Percentiles rank a stretch among this genome's conserved stretches.
These are phyloP conservation scores for Nakazawaea wyomingensis DNA, from an alignment of 805 yeast species.

Conservation along the genomic window DNA sequence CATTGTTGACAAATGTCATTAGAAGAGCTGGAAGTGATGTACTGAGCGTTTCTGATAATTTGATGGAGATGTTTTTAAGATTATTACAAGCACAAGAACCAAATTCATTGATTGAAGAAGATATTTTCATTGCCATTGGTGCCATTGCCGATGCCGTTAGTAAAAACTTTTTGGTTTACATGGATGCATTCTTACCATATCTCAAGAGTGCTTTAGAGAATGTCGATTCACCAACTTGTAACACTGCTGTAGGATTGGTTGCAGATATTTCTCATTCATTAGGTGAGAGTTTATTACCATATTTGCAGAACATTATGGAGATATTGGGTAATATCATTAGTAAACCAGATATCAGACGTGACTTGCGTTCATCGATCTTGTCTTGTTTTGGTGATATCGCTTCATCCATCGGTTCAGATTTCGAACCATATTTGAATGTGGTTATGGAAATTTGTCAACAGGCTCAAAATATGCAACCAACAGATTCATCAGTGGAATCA, in stretches of 20 bases:
- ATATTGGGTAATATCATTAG: slow-evolving; percentile 72
- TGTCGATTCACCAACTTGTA: slow-evolving; percentile 77
- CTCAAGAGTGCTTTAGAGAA: slow-evolving; percentile 74
- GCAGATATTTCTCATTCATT: slow-evolving; percentile 92
- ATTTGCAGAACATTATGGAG: slow-evolving; percentile 76
- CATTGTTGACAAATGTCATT: slow-evolving; percentile 75
- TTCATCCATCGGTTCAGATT: slow-evolving; percentile 73
- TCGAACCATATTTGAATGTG: slow-evolving; percentile 69
- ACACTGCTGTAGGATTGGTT: slow-evolving; percentile 89
- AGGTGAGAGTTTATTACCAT: slow-evolving; percentile 67
- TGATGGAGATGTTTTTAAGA: slow-evolving; percentile 79
- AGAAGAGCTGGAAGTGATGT: slow-evolving; percentile 73
- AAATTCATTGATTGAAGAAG: slow-evolving; percentile 86
- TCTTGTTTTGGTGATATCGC: slow-evolving; percentile 97
- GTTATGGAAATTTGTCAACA: slow-evolving; percentile 74
- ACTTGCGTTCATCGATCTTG: slow-evolving; percentile 79
- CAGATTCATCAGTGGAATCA: slow-evolving; percentile 67
- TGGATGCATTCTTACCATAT: slow-evolving; percentile 80
- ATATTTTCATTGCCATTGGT: slow-evolving; percentile 85
- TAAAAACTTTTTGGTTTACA: slow-evolving; percentile 63
- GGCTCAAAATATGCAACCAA: slow-evolving; percentile 59
- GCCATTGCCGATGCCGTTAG: slow-evolving; percentile 84
- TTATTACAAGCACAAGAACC: slow-evolving; percentile 56
- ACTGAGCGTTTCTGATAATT: slow-evolving; percentile 63
- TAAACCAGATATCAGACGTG: slow-evolving; percentile 64